Conservation (phyloP, 495 filamentous ascomycete genomes). For the Cairneyella variabilis region DNA sequence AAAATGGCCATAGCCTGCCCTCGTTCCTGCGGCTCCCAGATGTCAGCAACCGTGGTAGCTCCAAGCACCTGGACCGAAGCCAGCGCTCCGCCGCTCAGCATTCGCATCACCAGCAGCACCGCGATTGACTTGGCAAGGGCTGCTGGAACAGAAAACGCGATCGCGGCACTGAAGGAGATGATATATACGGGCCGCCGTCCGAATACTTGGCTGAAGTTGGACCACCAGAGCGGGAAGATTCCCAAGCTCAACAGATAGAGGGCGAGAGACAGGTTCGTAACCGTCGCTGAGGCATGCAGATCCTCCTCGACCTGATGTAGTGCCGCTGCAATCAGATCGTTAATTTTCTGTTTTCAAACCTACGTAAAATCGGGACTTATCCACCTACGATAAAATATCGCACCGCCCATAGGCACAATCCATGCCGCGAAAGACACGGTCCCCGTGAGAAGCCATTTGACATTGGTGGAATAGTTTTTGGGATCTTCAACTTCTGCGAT, state of each 20-base stretch:
- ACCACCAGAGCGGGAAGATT: background rate
- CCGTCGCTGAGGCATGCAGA: background rate
- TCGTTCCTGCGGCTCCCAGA: background rate
- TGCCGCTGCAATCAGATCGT: background rate
- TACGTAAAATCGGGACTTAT: background rate
- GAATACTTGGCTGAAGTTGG: background rate
- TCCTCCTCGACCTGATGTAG: background rate
- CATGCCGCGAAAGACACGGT: background rate
- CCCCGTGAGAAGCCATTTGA: background rate
- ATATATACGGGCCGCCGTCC: background rate
- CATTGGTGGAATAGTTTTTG: background rate
- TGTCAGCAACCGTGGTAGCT: background rate
- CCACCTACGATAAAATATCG: background rate
- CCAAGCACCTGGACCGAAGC: background rate
- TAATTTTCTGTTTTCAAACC: background rate
- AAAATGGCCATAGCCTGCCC: background rate
- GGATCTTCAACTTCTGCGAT: background rate
- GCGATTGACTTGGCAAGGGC: background rate
- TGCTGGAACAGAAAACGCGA: background rate
- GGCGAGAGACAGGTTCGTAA: background rate
- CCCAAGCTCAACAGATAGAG: background rate
- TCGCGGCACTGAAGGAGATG: background rate
- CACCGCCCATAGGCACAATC: background rate
- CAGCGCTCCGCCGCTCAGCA: background rate
- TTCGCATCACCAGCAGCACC: background rate